Evolutionary conservation across 257 asterid species (phyloP).

Genomic region (Solanum piurae): DNA sequence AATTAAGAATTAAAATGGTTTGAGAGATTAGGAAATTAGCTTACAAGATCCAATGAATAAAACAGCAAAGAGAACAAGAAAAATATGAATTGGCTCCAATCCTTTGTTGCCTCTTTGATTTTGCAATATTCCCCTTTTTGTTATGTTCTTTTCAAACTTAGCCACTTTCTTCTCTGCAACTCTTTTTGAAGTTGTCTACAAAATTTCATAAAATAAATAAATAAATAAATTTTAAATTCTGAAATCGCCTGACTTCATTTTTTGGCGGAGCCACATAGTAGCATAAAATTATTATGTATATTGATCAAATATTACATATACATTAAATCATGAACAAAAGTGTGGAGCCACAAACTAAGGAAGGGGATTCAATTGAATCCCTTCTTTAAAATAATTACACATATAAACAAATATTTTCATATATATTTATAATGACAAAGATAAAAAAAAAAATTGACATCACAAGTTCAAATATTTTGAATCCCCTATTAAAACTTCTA

Average conservation of each 20-base stretch:
- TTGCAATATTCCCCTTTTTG: constrained; percentile 49
- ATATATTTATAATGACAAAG: not conserved
- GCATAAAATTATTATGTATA: not conserved
- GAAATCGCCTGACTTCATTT: not conserved
- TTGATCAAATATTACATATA: not conserved
- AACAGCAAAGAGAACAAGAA: constrained; percentile 65
- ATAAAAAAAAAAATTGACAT: not conserved
- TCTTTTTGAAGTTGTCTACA: constrained; percentile 70
- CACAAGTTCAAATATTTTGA: not conserved
- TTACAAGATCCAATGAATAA: constrained; percentile 65
- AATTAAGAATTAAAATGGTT: not conserved
- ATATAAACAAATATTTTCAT: not conserved
- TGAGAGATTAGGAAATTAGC: not conserved
- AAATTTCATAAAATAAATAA: not conserved
- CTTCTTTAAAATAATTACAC: not conserved
- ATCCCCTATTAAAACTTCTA: not conserved
- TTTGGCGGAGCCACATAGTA: not conserved
- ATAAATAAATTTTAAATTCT: not conserved
- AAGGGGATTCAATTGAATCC: not conserved
- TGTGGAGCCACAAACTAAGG: not conserved
- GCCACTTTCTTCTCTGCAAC: constrained; percentile 66
- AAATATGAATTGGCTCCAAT: constrained; percentile 62
- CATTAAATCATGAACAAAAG: not conserved
- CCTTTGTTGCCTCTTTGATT: constrained; percentile 20
- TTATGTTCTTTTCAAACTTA: constrained; percentile 71